A percentile compares a stretch with the other conserved stretches of the same genome.
These are phyloP conservation scores for Remersonia thermophila DNA, from an alignment of 2,329 filamentous ascomycete genomes.

Conservation along the genomic window DNA sequence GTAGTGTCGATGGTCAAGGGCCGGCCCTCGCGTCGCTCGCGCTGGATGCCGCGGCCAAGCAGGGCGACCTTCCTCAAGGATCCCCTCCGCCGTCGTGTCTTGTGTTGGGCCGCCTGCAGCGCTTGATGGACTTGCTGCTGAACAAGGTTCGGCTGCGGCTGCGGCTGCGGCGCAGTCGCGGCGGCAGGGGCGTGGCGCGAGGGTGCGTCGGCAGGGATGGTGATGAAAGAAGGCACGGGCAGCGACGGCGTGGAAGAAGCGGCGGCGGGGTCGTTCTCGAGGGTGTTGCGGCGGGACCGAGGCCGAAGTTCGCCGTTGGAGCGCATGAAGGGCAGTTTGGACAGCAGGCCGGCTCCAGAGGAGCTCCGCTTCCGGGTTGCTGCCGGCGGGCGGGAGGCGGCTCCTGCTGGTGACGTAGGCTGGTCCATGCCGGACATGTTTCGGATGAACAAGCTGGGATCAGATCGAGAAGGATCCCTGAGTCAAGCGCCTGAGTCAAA, in stretches of 20 bases:
- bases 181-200: slow-evolving; percentile 13
- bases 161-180: slow-evolving; percentile 18
- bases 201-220: slow-evolving; percentile 9
- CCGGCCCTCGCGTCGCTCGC: slow-evolving; percentile 43
- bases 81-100: slow-evolving; percentile 60
- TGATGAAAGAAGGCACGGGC: slow-evolving; percentile 20
- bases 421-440: slow-evolving; percentile 9
- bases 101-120: too few species aligned
- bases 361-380: slow-evolving; percentile 34
- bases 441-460: background rate
- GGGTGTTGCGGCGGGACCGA: slow-evolving; percentile 20
- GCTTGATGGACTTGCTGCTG: slow-evolving; percentile 31
- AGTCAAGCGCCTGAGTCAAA: too few species aligned
- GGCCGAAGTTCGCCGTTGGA: slow-evolving; percentile 21
- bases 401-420: slow-evolving; percentile 4
- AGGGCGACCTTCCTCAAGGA: slow-evolving; percentile 81
- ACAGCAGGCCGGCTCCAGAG: slow-evolving; percentile 44
- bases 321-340: slow-evolving; percentile 58
- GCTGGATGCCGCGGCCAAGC: slow-evolving; percentile 58
- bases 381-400: slow-evolving; percentile 10
- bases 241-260: slow-evolving; percentile 2
- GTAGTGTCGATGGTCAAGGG: slow-evolving; percentile 31
- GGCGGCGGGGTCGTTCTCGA: slow-evolving; percentile 20
- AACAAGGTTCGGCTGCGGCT: slow-evolving; percentile 22
- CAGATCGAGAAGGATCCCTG: slow-evolving; percentile 3